A percentile compares a stretch with the other conserved stretches of the same genome.
Conservation (phyloP, 2,329 filamentous ascomycete genomes). For the Aspergillus hiratsukae region DNA sequence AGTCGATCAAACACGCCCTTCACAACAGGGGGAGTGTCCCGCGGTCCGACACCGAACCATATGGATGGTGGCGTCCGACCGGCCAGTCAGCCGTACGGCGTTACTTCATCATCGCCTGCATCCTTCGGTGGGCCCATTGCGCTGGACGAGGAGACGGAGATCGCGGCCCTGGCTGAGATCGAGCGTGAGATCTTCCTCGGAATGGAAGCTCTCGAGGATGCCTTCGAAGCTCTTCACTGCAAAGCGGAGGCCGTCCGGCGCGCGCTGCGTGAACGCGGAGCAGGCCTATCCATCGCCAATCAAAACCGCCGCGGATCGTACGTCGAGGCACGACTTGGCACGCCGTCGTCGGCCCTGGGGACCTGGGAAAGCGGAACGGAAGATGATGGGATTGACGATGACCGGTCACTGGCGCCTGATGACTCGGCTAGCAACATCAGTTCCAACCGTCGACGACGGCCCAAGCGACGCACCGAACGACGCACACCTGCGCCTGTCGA, state of each 20-base stretch:
- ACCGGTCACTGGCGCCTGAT: constrained; percentile 43
- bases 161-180: constrained; percentile 81
- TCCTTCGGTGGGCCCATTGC: constrained; percentile 71
- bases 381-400: constrained; percentile 44
- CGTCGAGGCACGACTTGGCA: constrained; percentile 41
- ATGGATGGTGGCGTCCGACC: constrained; percentile 41
- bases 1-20: constrained; percentile 33
- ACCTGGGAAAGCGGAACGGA: constrained; percentile 41
- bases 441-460: constrained; percentile 41
- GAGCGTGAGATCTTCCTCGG: constrained; percentile 89
- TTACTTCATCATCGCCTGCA: constrained; percentile 48
- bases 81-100: constrained; percentile 36
- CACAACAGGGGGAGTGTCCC: constrained; percentile 28
- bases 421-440: constrained; percentile 49
- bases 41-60: constrained; percentile 31
- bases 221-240: constrained; percentile 85
- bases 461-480: constrained; percentile 45
- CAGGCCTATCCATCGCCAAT: constrained; percentile 59
- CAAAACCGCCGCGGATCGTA: constrained; percentile 41
- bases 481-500: constrained; percentile 46
- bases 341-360: constrained; percentile 33
- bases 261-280: constrained; percentile 73
- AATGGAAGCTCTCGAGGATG: constrained; percentile 92
- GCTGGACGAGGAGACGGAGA: constrained; percentile 89
- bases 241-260: constrained; percentile 77